Base-by-base conservation (phyloP, 441 rosid species). In the Pelargonium cotyledonis region DNA sequence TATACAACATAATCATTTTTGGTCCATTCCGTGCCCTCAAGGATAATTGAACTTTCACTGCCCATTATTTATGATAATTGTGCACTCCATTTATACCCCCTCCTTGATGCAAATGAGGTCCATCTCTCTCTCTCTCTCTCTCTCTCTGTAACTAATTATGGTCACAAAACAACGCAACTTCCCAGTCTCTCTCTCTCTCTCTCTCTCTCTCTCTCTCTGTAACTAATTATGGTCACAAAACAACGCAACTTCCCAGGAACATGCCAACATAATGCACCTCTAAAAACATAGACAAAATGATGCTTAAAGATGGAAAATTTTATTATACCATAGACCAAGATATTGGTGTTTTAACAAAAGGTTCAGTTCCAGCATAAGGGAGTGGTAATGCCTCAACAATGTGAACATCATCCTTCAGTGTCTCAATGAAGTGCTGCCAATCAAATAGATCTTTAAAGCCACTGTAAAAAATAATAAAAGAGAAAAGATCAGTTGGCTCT, bases 401-500 rank as follows among this genome's bases (percentile, higher is more conserved):
- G 80, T 84, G 89, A 69, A 91, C 77, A 71, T 89, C 98, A 77
- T 87, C 85, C 77, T 85, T 83, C 75, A 93, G 70, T n/a, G 86
- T 83, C 67, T 85, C 76, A 7, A 93, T 87, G 81, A 93, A 93
- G 77, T 91, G 88, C 65, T 74, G 80, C 98, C 98, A 89, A 72
- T 93, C 85, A 87, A 93, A 93, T 7, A 93, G 82, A 85, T 93
- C 96, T 79, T 93, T 93, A 79, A 93, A 91, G 76, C 81, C 93
- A 77, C 97, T 91, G 83, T 80, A 77, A 68, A 76, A 41, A 6
- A 66, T 5, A 65, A 53, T 15, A 15, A 53, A 53, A 70, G 12
- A 72, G 15, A n/a, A 40, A 40, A 47, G 14, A 15, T 31, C 47
- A 57, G 9, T 43, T n/a, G 55, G 35, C 46, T 57, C 63, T 16